Evolutionary conservation across 345 rosid genomes (phyloP).

Genomic region (Fremontodendron californicum): DNA sequence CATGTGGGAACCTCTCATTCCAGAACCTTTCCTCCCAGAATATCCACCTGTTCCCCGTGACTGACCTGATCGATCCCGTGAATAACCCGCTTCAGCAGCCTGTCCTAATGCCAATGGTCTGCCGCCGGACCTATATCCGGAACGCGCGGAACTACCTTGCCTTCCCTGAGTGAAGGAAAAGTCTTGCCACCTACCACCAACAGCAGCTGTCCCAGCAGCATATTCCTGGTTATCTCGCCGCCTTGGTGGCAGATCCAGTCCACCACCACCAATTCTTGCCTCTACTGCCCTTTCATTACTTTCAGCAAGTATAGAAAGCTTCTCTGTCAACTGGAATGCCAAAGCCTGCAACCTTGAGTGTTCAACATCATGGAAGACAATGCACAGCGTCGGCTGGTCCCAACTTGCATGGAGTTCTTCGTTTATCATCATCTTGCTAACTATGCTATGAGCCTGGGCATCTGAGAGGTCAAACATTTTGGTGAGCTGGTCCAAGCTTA

Average conservation of each 20-base stretch:
- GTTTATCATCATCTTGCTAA: conserved; percentile 83
- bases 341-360: conserved; percentile 63
- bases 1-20: conserved; percentile 47
- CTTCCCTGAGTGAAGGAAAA: conserved; percentile 49
- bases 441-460: conserved; percentile 49
- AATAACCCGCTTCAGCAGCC: conserved; percentile 39
- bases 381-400: conserved; percentile 63
- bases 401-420: conserved; percentile 66
- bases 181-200: conserved; percentile 64
- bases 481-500: conserved; percentile 60
- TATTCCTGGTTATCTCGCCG: conserved; percentile 69
- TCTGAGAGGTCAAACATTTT: conserved; percentile 72
- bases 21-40: conserved; percentile 33
- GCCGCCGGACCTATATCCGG: conserved; percentile 40
- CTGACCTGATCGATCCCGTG: conserved; percentile 47
- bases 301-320: conserved; percentile 58
- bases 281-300: conserved; percentile 76
- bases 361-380: conserved; percentile 71
- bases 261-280: conserved; percentile 59
- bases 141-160: conserved; percentile 42
- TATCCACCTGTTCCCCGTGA: conserved; percentile 47
- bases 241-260: conserved; percentile 53
- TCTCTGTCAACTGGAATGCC: conserved; percentile 78
- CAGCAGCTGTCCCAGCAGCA: conserved; percentile 34
- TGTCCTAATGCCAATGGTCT: conserved; percentile 36